These are phyloP conservation scores for Neopestalotiopsis rosae DNA, from an alignment of 2,329 filamentous ascomycete genomes.

Conservation along the genomic window DNA sequence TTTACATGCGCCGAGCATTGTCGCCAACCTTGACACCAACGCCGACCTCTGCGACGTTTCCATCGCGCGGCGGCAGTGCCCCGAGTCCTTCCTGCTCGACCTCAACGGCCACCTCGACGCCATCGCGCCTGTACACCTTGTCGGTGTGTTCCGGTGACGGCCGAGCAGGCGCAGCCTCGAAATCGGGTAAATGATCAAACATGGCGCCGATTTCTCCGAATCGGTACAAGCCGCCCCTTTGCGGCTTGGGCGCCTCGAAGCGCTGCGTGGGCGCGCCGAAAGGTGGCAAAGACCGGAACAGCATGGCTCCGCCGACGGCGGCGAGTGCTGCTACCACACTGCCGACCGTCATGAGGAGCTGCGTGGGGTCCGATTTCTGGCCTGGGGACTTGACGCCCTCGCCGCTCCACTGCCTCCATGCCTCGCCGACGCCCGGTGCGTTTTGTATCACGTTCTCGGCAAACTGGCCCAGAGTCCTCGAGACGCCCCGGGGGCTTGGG, in stretches of 20 bases:
- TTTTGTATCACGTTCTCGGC: conserved; percentile 38
- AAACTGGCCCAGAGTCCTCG: conserved; percentile 31
- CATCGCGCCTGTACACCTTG: conserved; percentile 21
- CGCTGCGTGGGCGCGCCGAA: conserved; percentile 51
- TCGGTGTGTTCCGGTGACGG: conserved; percentile 8
- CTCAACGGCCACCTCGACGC: conserved; percentile 22
- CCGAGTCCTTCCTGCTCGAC: conserved; percentile 9
- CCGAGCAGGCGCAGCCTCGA: conserved; percentile 10
- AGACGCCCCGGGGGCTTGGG: conserved; percentile 22
- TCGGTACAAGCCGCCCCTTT: conserved; percentile 39
- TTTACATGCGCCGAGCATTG: not conserved
- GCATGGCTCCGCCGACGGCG: conserved; percentile 41
- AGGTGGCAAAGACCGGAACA: conserved; percentile 47
- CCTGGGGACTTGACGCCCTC: conserved; percentile 33
- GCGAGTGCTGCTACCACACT: conserved; percentile 39
- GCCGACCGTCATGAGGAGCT: conserved; percentile 42
- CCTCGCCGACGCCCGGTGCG: conserved; percentile 36
- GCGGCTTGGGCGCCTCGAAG: conserved; percentile 42
- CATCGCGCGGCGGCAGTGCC: conserved; percentile 3
- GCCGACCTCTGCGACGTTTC: conserved; percentile 13
- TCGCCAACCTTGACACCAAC: conserved; percentile 9
- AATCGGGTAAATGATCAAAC: conserved; percentile 37
- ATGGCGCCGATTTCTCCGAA: conserved; percentile 56
- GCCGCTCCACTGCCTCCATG: conserved; percentile 40
- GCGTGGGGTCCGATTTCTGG: conserved; percentile 30